Evolutionary conservation across 257 asterid genomes (phyloP).

Genomic region (Solanum piurae): DNA sequence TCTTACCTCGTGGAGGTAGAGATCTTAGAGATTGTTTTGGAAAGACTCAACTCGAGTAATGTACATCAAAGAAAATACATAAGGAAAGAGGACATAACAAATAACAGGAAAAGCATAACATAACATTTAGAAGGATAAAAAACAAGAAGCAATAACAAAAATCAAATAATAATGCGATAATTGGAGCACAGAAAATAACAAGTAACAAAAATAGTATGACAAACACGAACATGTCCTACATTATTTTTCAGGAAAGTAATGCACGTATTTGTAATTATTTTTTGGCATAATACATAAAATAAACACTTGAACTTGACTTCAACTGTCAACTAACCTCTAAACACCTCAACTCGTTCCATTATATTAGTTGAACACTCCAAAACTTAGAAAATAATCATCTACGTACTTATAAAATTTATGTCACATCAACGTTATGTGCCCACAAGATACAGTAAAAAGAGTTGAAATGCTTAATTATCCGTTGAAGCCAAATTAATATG

Average conservation of each 20-base stretch:
- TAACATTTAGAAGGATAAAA: too few species aligned
- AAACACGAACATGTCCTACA: too few species aligned
- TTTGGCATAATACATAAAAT: not conserved
- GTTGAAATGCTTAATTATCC: not conserved
- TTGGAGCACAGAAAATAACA: not conserved
- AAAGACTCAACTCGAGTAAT: not conserved
- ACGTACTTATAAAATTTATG: not conserved
- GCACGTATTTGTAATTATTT: too few species aligned
- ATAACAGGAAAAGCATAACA: not conserved
- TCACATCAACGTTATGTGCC: not conserved
- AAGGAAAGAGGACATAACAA: not conserved
- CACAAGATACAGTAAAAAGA: not conserved
- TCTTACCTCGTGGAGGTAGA: not conserved
- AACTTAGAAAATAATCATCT: not conserved
- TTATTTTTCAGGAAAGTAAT: too few species aligned
- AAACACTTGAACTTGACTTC: not conserved
- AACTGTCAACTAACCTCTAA: accelerated
- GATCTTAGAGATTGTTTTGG: not conserved
- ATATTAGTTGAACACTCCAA: not conserved
- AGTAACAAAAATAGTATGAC: not conserved
- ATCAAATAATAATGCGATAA: not conserved
- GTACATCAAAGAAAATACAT: not conserved
- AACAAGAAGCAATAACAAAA: not conserved
- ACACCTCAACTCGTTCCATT: accelerated
- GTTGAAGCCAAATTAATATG: too few species aligned